Evolutionary conservation across 768 basidiomycete genomes (phyloP).

Genomic region (Leccinum subgranulosum): DNA sequence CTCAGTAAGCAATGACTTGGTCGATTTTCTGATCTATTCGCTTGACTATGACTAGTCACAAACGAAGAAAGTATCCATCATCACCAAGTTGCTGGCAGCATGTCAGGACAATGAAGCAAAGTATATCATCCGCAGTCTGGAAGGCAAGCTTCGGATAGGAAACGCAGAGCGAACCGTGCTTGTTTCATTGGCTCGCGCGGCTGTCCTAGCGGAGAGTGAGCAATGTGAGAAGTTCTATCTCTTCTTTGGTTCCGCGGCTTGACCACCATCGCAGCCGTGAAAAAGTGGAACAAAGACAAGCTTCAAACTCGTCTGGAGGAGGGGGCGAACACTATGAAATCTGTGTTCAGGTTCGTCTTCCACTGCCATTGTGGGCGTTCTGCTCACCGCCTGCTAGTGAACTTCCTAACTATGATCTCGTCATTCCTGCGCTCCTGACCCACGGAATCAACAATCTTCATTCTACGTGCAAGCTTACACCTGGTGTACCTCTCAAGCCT

Average conservation of each 20-base stretch:
- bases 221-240: conserved; percentile 35
- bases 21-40: background rate
- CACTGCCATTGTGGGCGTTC: background rate
- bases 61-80: conserved; percentile 91
- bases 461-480: conserved; percentile 83
- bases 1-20: conserved; percentile 48
- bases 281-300: conserved; percentile 74
- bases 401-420: conserved; percentile 87
- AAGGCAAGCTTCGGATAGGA: conserved; percentile 96
- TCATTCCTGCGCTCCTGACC: conserved; percentile 86
- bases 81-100: conserved; percentile 89
- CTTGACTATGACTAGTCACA: conserved; percentile 61
- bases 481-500: conserved; percentile 95
- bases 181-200: conserved; percentile 90
- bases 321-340: conserved; percentile 73
- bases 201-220: conserved; percentile 78
- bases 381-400: conserved; percentile 52
- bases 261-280: conserved; percentile 46
- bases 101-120: conserved; percentile 93
- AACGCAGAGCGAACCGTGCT: conserved; percentile 96
- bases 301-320: conserved; percentile 72
- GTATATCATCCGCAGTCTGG: conserved; percentile 91
- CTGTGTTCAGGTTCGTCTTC: conserved; percentile 78
- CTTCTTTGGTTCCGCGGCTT: background rate
- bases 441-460: conserved; percentile 68